phyloP scores from a whole-genome alignment of 345 rosid genomes.

The Linum trigynum region DNA sequence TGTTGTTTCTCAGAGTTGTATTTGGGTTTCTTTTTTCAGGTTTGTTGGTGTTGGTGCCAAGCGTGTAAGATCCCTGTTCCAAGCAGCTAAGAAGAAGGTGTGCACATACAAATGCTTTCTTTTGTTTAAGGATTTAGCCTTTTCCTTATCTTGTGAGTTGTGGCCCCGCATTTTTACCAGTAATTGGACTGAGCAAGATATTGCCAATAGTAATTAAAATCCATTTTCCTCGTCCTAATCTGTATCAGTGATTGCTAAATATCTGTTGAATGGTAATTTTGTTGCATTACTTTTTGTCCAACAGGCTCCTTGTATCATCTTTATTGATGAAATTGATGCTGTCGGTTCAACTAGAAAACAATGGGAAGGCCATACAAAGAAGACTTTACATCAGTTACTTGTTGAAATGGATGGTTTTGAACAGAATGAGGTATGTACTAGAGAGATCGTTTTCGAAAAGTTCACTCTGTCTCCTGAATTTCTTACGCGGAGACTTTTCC shows the following conservation, averaged over 20 bases:
- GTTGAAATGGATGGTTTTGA: conserved; percentile 99
- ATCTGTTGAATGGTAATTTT: background rate
- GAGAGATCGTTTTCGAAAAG: conserved; percentile 1
- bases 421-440: conserved; percentile 69
- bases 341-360: conserved; percentile 96
- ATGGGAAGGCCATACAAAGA: conserved; percentile 99
- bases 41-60: conserved; percentile 99
- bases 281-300: conserved; percentile 12
- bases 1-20: conserved; percentile 11
- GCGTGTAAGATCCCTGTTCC: conserved; percentile 91
- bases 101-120: background rate
- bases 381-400: conserved; percentile 94
- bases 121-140: background rate
- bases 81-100: conserved; percentile 96
- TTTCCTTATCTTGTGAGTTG: background rate
- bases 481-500: conserved; percentile 11
- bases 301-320: conserved; percentile 96
- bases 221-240: no score
- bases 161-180: background rate
- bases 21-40: conserved; percentile 39
- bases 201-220: no score
- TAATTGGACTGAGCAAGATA: no score
- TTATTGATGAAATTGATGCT: conserved; percentile 97
- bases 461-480: background rate
- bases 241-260: no score